phyloP scores from a whole-genome alignment of 306 rosid genomes.

The Cucumis hystrix region DNA sequence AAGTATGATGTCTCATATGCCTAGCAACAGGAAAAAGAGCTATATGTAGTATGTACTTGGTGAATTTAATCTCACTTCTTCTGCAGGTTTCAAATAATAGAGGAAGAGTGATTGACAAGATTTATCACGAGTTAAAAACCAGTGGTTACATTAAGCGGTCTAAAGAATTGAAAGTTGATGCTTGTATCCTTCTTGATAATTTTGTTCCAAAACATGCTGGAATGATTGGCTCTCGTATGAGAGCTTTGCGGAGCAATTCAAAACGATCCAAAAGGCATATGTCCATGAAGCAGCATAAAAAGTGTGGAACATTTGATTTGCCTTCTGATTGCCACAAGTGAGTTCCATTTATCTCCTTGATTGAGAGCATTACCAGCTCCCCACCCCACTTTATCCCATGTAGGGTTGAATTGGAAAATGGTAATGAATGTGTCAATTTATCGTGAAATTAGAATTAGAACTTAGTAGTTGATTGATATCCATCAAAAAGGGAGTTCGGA shows the following conservation, averaged over 20 bases:
- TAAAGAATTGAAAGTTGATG: conserved; percentile 45
- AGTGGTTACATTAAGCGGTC: conserved; percentile 63
- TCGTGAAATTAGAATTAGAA: too few species aligned
- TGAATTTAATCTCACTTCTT: background rate
- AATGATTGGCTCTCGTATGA: conserved; percentile 28
- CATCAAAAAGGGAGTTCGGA: background rate
- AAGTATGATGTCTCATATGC: background rate
- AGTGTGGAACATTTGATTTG: conserved; percentile 43
- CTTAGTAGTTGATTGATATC: background rate
- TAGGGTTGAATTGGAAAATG: background rate
- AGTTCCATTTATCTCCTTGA: conserved; percentile 8
- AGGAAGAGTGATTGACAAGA: conserved; percentile 34
- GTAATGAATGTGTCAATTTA: background rate
- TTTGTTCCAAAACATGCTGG: conserved; percentile 29
- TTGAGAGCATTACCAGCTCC: background rate
- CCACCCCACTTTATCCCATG: background rate
- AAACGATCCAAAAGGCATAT: conserved; percentile 63
- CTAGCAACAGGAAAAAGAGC: background rate
- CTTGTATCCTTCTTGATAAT: conserved; percentile 68
- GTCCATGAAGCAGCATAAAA: conserved; percentile 68
- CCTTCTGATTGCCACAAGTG: conserved; percentile 51
- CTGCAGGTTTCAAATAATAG: conserved; percentile 37
- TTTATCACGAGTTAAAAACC: conserved; percentile 44
- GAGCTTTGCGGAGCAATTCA: conserved; percentile 51
- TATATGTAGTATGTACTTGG: background rate